Evolutionary conservation across 2,329 filamentous ascomycete species (phyloP).

Genomic region (Cordyceps cicadae): DNA sequence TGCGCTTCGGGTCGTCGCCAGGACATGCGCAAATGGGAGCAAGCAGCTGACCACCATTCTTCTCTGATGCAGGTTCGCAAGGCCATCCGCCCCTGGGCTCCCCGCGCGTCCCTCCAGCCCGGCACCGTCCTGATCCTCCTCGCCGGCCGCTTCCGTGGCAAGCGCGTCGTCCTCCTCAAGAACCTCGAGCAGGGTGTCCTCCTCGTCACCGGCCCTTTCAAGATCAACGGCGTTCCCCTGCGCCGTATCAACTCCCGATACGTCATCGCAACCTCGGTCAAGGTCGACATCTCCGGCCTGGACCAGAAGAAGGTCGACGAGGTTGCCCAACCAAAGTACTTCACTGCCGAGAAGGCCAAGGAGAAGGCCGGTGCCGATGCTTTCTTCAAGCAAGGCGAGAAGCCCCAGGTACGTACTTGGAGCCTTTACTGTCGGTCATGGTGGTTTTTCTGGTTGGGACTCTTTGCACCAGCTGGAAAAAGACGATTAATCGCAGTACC

Average conservation of each 20-base stretch:
- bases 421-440: background rate
- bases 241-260: conserved; percentile 89
- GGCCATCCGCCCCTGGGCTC: conserved; percentile 76
- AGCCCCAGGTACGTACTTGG: conserved; percentile 68
- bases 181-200: conserved; percentile 94
- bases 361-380: conserved; percentile 97
- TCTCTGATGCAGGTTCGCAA: conserved; percentile 70
- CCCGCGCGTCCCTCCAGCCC: conserved; percentile 82
- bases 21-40: background rate
- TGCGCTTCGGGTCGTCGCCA: conserved; percentile 1
- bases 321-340: conserved; percentile 75
- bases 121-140: conserved; percentile 98
- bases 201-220: conserved; percentile 98
- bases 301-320: conserved; percentile 86
- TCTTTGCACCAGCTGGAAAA: background rate
- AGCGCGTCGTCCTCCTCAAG: conserved; percentile 99
- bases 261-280: conserved; percentile 83
- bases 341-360: conserved; percentile 87
- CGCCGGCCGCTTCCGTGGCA: conserved; percentile 98
- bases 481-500: background rate
- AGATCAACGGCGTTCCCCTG: conserved; percentile 98
- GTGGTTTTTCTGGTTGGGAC: background rate
- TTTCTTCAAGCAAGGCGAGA: conserved; percentile 99
- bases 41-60: conserved; percentile 15
- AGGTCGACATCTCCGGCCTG: conserved; percentile 75